Base-by-base conservation (phyloP, 208 protist genomes). In the Trypanosoma brucei region DNA sequence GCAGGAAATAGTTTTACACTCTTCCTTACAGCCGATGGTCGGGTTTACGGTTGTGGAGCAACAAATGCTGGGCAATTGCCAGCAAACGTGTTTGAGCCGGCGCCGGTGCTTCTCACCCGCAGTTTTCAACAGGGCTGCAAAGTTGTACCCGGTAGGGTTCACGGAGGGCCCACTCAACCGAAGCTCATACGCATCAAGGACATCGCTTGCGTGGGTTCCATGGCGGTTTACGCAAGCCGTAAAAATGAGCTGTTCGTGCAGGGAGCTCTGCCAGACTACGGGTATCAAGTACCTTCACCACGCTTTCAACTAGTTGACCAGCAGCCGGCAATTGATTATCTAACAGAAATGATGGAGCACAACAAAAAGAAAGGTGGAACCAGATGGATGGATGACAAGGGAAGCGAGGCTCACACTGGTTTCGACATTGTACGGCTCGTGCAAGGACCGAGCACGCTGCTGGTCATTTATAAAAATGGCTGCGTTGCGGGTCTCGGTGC, bases 31-130 rank as follows among this genome's bases (percentile, higher is more conserved):
- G 31, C 55, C 30, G 81, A 88, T 31, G 79, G 84, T 11, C 55
- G 76, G 35, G 81, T 91, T 13, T 88, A 83, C 59, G 84, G 84
- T 14, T 91, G 84, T 51, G 84, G 84, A 3, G 78, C 81, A 33
- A 86, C 78, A 48, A 79, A 88, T 65, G 42, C 55, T 13, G 84
- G 84, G 7, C 84, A 91, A 62, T 65, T 91, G 14, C 81, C 81
- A 33, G 39, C 72, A 45, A 87, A 87, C 71, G 57, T 69, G 33
- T 87, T 87, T 57, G 81, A 87, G 14, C 84, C 84, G 6, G 79
- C 83, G 14, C 72, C 78, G 9, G 64, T 91, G 14, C 81, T 81
- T 13, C 64, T 91, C 44, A 61, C 56, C 5, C 80, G 84, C 45
- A 62, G 57, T 49, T 91, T 81, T 59, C 67, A 78, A 40, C 48